Evolutionary conservation across 2,329 filamentous ascomycete genomes (phyloP).

Genomic region (Ophiostoma ulmi): DNA sequence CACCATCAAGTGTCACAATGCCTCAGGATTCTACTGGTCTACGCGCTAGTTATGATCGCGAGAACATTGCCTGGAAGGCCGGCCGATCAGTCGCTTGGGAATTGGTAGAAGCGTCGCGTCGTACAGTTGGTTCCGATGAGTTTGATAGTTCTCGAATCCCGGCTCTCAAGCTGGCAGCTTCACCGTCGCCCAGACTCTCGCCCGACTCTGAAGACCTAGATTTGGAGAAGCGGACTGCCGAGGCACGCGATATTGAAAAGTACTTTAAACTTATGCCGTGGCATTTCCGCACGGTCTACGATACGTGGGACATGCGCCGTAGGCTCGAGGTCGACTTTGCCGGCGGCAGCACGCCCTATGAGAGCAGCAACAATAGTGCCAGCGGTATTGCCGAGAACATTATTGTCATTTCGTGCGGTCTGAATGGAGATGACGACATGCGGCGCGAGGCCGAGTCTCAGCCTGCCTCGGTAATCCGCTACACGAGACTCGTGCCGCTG

Average conservation of each 20-base stretch:
- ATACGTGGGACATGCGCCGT: constrained; percentile 89
- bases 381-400: constrained; percentile 65
- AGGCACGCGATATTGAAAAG: constrained; percentile 75
- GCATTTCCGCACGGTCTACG: constrained; percentile 71
- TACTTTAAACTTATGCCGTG: constrained; percentile 68
- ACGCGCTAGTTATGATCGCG: constrained; percentile 28
- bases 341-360: constrained; percentile 47
- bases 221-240: constrained; percentile 64
- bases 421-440: constrained; percentile 31
- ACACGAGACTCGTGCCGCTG: constrained; percentile 30
- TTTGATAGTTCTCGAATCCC: constrained; percentile 57
- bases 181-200: constrained; percentile 62
- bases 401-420: constrained; percentile 66
- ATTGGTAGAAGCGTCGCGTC: constrained; percentile 70
- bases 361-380: constrained; percentile 50
- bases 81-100: constrained; percentile 78
- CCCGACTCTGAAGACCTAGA: constrained; percentile 67
- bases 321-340: constrained; percentile 85
- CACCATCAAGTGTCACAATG: constrained; percentile 35
- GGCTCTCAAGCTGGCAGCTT: constrained; percentile 66
- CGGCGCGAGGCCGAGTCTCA: constrained; percentile 41
- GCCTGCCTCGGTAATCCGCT: constrained; percentile 42
- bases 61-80: constrained; percentile 70
- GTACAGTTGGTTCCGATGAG: constrained; percentile 65
- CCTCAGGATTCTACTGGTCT: background rate